Base-by-base conservation (phyloP, 768 basidiomycete species). In the Lactarius indigo region DNA sequence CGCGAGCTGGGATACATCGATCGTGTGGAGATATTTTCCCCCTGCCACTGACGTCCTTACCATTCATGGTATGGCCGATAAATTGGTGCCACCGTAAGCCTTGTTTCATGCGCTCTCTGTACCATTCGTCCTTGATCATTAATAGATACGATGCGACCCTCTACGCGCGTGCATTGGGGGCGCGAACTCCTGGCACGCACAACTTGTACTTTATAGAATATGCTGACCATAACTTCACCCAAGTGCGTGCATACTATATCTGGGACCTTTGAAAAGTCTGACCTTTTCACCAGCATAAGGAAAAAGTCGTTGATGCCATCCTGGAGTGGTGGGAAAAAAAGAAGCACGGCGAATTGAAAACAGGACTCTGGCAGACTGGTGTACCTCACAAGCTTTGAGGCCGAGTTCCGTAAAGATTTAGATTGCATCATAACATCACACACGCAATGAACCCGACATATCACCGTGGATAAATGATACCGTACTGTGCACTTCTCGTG, bases 161-260 rank as follows among this genome's bases (percentile, higher is more conserved):
- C 50, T 92, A 91, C 64, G 83, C 87, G 1, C 79, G 83, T 18
- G 84, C 84, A 1, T 79, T 90, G 56, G 82, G 86, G 35, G 72
- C 75, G 37, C 81, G 89, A 64, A 71, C 71, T 17, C 84, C 87
- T 26, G 92, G 90, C 57, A 90, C 89, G 8, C 89, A 92, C 73
- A 87, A 80, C 20, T 78, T 93, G 30, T 83, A 87, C 72, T 78
- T 89, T 30, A 77, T 91, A 44, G 92, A 93, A 74, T 83, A 82
- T 54, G 89, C 87, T 9, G 90, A 92, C 77, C 92, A 93, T 73
- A 93, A 92, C 75, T 89, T 87, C 71, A 86, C 84, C 28, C 85
- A 87, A 28, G 83, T 84, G 65, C 52, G 80, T 1, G 18, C 12
- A 18, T 41, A 18, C 37, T 39, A 28, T 47, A 5, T 12, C 9